Percentiles rank a stretch among this genome's conserved stretches.
phyloP scores from a whole-genome alignment of 2,329 filamentous ascomycete genomes.

The Bipolaris zeicola region DNA sequence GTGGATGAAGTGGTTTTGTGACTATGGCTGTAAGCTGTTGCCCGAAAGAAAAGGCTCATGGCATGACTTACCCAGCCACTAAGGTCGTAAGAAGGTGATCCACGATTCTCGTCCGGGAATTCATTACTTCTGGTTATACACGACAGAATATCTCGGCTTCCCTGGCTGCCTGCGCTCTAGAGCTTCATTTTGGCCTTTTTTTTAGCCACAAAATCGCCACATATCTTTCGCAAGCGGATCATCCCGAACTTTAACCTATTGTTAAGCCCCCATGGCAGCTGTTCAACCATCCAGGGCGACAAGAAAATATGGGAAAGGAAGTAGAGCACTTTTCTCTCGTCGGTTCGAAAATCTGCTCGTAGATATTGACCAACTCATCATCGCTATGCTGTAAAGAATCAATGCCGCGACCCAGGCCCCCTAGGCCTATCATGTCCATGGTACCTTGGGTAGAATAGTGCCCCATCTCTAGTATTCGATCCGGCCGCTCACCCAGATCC shows the following conservation, averaged over 20 bases:
- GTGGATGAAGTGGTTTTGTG: constrained; percentile 80
- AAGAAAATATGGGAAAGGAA: constrained; percentile 50
- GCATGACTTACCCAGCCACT: constrained; percentile 56
- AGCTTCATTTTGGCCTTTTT: constrained; percentile 51
- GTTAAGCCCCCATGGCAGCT: constrained; percentile 57
- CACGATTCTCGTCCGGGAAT: constrained; percentile 58
- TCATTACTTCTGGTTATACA: constrained; percentile 59
- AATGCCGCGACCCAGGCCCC: constrained; percentile 54
- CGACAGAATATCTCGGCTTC: constrained; percentile 52
- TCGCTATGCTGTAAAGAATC: constrained; percentile 49
- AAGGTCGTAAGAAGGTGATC: constrained; percentile 64
- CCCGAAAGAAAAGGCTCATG: neutral
- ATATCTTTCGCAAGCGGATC: constrained; percentile 49
- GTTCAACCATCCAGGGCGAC: constrained; percentile 45
- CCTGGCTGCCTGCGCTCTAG: constrained; percentile 36
- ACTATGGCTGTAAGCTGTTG: constrained; percentile 23
- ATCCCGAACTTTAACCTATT: constrained; percentile 48
- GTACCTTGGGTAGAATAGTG: constrained; percentile 53
- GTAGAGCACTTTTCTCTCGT: constrained; percentile 53
- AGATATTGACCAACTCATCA: constrained; percentile 51
- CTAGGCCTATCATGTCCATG: constrained; percentile 55
- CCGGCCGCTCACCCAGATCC: constrained; percentile 52
- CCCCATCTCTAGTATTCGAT: constrained; percentile 49
- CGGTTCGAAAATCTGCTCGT: constrained; percentile 55
- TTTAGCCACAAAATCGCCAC: constrained; percentile 55